A percentile compares a stretch with the other conserved stretches of the same genome.
Conservation (phyloP, 192 early-diverging fungal species). For the Kappamyces sp. region DNA sequence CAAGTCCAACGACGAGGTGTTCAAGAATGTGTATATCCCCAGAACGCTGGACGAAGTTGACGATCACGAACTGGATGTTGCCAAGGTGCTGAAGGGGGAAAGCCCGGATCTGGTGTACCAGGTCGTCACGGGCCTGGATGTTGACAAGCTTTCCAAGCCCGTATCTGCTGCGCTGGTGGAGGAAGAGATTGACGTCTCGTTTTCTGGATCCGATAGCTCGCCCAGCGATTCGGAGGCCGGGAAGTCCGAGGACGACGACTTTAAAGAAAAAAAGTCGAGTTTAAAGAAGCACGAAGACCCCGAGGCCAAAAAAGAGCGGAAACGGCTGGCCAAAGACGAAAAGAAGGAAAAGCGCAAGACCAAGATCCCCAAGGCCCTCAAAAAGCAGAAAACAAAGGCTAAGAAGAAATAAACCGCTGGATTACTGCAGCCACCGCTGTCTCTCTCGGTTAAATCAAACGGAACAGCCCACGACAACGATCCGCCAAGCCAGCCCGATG, state of each 20-base stretch:
- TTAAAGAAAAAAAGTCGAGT: conserved; percentile 40
- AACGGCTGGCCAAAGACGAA: conserved; percentile 81
- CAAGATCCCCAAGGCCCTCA: conserved; percentile 94
- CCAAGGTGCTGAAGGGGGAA: conserved; percentile 65
- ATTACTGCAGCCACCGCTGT: neutral
- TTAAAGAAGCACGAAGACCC: conserved; percentile 80
- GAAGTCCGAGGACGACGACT: conserved; percentile 34
- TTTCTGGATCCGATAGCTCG: neutral
- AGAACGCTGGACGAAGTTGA: conserved; percentile 83
- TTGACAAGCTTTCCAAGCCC: conserved; percentile 9
- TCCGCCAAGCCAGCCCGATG: no score
- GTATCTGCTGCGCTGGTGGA: conserved; percentile 8
- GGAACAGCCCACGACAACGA: no score
- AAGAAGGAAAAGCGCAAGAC: conserved; percentile 85
- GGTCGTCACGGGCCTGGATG: conserved; percentile 20
- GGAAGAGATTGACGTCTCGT: conserved; percentile 13
- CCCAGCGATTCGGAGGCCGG: conserved; percentile 29
- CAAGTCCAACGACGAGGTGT: conserved; percentile 80
- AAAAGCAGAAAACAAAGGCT: conserved; percentile 79
- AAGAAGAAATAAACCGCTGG: conserved; percentile 43
- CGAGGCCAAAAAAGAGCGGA: conserved; percentile 84
- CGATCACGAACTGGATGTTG: conserved; percentile 78
- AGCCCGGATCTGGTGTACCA: conserved; percentile 50
- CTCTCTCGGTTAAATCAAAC: conserved; percentile 1
- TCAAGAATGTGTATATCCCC: conserved; percentile 86